Percentiles rank a stretch among this genome's conserved stretches.
Evolutionary conservation across 805 yeast genomes (phyloP).

Genomic region (Lipomyces orientalis): DNA sequence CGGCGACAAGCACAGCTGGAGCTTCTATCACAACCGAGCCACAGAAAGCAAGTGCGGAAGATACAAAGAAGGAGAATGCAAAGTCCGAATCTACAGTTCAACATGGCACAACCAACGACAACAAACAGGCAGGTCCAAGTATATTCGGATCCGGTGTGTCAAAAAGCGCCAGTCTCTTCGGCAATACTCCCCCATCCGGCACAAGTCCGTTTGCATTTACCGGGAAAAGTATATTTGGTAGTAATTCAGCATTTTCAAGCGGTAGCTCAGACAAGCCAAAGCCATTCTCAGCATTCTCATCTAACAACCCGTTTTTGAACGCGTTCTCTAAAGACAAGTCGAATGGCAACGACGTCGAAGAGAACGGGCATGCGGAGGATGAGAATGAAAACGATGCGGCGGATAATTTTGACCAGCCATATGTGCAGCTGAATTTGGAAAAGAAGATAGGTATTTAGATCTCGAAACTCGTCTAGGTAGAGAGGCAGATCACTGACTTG

Average conservation of each 20-base stretch:
- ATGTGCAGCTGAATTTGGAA: conserved; percentile 45
- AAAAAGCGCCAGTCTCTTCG: background rate
- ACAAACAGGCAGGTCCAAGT: background rate
- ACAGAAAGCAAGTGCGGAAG: background rate
- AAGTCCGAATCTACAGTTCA: background rate
- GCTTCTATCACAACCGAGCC: background rate
- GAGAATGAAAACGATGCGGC: conserved; percentile 34
- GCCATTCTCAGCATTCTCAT: conserved; percentile 18
- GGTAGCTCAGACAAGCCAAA: background rate
- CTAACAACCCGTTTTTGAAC: conserved; percentile 26
- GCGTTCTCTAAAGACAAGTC: conserved; percentile 15
- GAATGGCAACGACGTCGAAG: conserved; percentile 34
- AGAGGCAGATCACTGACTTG: conserved; percentile 43
- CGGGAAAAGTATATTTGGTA: conserved; percentile 4
- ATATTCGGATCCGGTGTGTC: background rate
- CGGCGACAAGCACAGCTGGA: background rate
- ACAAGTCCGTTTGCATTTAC: conserved; percentile 6
- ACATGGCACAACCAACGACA: conserved; percentile 5
- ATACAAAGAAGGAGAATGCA: background rate
- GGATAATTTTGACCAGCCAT: conserved; percentile 44
- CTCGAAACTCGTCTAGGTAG: background rate
- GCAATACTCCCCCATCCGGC: background rate
- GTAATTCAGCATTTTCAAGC: conserved; percentile 4
- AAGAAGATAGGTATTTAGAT: conserved; percentile 37
- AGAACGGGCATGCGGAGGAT: conserved; percentile 37